Percentiles rank a stretch among this genome's conserved stretches.
Evolutionary conservation across 768 basidiomycete species (phyloP).

Genomic region (Clitopilus hobsonii): DNA sequence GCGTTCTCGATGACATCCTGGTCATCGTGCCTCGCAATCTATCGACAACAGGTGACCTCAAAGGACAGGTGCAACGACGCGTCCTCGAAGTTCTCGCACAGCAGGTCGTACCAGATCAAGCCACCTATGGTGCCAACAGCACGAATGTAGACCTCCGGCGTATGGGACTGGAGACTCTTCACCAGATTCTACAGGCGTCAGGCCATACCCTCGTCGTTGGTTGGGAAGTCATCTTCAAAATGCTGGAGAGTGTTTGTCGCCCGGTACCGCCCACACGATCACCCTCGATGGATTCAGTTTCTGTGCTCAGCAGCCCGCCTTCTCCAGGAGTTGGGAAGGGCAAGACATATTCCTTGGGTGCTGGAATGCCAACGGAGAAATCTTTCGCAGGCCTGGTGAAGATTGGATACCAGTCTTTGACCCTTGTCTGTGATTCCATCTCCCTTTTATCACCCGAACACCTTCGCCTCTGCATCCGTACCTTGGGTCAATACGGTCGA

Average conservation of each 20-base stretch:
- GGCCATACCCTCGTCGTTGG: conserved; percentile 90
- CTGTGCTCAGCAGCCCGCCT: conserved; percentile 31
- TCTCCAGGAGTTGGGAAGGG: conserved; percentile 28
- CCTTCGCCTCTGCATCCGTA: conserved; percentile 83
- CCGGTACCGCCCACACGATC: conserved; percentile 33
- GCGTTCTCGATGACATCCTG: conserved; percentile 81
- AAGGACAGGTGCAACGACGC: conserved; percentile 70
- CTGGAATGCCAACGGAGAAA: conserved; percentile 61
- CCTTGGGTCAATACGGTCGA: conserved; percentile 86
- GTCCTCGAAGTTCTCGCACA: conserved; percentile 82
- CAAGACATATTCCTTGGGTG: conserved; percentile 42
- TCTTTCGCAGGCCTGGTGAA: conserved; percentile 76
- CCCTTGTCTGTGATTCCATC: conserved; percentile 90
- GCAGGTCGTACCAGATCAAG: conserved; percentile 60
- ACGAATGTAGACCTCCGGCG: conserved; percentile 73
- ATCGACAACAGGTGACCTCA: conserved; percentile 52
- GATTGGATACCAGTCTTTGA: conserved; percentile 91
- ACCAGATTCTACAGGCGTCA: conserved; percentile 85
- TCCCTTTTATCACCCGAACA: conserved; percentile 76
- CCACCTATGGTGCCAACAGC: conserved; percentile 24
- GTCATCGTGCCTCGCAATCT: conserved; percentile 72
- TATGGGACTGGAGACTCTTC: conserved; percentile 86
- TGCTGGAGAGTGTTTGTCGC: conserved; percentile 85
- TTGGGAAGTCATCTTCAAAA: conserved; percentile 91
- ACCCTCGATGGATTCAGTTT: conserved; percentile 35